These are phyloP conservation scores for Sequoiadendron giganteum DNA, from an alignment of 75 land plant genomes.

Conservation along the genomic window DNA sequence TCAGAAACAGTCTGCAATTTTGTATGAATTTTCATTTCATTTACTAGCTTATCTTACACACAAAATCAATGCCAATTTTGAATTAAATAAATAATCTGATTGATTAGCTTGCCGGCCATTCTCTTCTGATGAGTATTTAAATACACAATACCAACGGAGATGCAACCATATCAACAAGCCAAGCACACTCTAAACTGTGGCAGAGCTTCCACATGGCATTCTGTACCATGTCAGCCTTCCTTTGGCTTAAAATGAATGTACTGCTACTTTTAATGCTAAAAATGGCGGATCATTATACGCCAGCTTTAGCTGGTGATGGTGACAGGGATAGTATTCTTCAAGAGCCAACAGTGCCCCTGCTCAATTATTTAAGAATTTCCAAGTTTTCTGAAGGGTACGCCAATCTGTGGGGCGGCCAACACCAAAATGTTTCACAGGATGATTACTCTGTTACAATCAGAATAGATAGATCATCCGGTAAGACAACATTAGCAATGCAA, in stretches of 20 bases:
- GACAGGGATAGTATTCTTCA: background rate
- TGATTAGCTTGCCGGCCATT: background rate
- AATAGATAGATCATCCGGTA: slow-evolving; percentile 63
- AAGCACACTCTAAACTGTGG: no score
- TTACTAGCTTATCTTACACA: background rate
- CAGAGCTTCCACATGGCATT: background rate
- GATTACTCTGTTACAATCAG: slow-evolving; percentile 40
- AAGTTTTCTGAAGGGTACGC: slow-evolving; percentile 36
- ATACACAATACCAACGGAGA: no score
- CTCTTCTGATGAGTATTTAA: background rate
- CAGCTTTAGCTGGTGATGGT: background rate
- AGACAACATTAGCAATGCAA: background rate
- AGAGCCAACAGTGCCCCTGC: background rate
- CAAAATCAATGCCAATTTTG: background rate
- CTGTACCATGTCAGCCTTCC: background rate
- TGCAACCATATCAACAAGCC: no score
- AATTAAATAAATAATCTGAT: background rate
- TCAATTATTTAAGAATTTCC: slow-evolving; percentile 17
- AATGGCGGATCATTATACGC: background rate
- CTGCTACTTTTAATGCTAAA: background rate
- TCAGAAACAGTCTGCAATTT: no score
- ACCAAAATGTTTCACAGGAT: slow-evolving; percentile 39
- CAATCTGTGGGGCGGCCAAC: slow-evolving; percentile 62
- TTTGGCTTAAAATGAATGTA: background rate
- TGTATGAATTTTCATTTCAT: background rate